Conservation (phyloP, 129 eudicot genomes). For the Tanacetum coccineum region DNA sequence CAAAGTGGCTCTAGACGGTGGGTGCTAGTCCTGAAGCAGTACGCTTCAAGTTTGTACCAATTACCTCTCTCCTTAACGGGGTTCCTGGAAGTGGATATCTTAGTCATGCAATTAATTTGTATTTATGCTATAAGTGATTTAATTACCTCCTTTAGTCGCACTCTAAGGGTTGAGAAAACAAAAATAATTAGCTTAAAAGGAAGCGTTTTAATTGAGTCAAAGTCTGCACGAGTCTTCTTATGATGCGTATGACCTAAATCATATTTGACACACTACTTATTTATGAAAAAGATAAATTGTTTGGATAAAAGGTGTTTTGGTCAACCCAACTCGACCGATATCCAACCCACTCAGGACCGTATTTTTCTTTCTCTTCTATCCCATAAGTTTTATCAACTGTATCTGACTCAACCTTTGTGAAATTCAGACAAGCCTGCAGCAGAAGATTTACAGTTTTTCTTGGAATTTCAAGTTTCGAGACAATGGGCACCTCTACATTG, state of each 20-base stretch:
- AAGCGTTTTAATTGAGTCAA: too few relatives aligned
- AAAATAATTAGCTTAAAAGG: too few relatives aligned
- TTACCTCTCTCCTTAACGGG: conserved; percentile 30
- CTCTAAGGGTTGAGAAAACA: too few relatives aligned
- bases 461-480: conserved; percentile 30
- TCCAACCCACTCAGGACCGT: too few relatives aligned
- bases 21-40: conserved; percentile 30
- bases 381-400: too few relatives aligned
- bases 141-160: conserved; percentile 11
- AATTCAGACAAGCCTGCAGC: conserved; percentile 19
- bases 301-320: too few relatives aligned
- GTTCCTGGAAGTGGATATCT: conserved; percentile 28
- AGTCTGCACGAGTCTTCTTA: background rate
- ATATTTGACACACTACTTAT: too few relatives aligned
- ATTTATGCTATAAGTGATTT: conserved; percentile 25
- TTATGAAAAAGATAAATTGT: too few relatives aligned
- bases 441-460: conserved; percentile 25
- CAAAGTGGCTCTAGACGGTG: conserved; percentile 29
- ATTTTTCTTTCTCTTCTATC: too few relatives aligned
- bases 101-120: conserved; percentile 27
- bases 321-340: too few relatives aligned
- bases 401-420: background rate
- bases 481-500: conserved; percentile 28
- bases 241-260: too few relatives aligned
- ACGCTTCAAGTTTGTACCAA: conserved; percentile 24